These are phyloP conservation scores for Fusarium subglutinans DNA, from an alignment of 2,329 filamentous ascomycete species.

Conservation along the genomic window DNA sequence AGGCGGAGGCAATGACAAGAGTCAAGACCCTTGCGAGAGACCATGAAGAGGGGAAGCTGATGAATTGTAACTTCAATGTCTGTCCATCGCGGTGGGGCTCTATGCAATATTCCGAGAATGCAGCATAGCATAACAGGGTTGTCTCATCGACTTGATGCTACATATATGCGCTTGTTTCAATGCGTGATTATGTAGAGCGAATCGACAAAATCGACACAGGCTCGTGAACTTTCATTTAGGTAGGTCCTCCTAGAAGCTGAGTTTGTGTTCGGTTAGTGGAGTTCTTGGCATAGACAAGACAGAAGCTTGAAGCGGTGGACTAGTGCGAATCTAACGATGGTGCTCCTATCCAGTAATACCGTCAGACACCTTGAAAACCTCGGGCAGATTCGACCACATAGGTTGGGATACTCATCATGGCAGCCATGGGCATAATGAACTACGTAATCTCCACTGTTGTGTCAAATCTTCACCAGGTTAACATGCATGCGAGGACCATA, in stretches of 20 bases:
- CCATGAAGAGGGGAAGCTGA: conserved; percentile 6
- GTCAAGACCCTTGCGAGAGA: conserved; percentile 7
- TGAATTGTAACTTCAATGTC: neutral
- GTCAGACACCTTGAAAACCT: conserved; percentile 1
- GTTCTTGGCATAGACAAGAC: neutral
- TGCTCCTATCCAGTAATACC: neutral
- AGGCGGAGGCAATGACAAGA: conserved; percentile 3
- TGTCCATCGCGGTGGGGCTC: conserved; percentile 7
- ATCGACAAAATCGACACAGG: conserved; percentile 16
- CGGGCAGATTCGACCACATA: conserved; percentile 2
- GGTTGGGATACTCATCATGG: conserved; percentile 1
- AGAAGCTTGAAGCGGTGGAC: neutral
- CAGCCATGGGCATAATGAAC: neutral
- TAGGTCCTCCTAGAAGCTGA: neutral
- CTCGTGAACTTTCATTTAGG: neutral
- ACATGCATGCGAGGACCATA: neutral
- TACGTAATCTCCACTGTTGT: conserved; percentile 12
- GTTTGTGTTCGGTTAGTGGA: neutral
- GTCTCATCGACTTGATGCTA: neutral
- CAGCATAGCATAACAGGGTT: conserved; percentile 4
- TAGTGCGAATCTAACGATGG: neutral
- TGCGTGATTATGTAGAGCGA: conserved; percentile 23
- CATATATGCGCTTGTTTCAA: conserved; percentile 1
- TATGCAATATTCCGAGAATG: conserved; percentile 7
- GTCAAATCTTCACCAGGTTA: neutral